Base-by-base conservation (phyloP, 2,329 filamentous ascomycete species). In the Esteya vermicola region DNA sequence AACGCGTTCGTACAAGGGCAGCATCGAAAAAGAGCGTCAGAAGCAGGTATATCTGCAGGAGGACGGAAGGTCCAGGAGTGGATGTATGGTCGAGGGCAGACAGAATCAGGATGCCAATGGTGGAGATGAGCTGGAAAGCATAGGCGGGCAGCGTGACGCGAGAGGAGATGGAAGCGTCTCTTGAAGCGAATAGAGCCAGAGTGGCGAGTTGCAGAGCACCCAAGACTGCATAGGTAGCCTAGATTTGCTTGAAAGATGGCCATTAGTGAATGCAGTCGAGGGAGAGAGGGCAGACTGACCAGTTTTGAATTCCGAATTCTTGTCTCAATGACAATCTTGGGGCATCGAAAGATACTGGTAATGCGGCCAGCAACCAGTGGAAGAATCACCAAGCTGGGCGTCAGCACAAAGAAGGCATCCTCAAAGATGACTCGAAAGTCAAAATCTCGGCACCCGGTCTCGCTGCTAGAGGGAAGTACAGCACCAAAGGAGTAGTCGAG, bases 361-460 rank as follows among this genome's bases (percentile, higher is more conserved):
- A 23, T 22, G 27, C 36, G 36, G 13, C 31, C 8, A 20, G 27
- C 36, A 6, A 38, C 12, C 9, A 38, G 9, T 9, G 26, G 26
- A 4, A 38, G n/a, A 14, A 38, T 5, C 20, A 10, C 27, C 19
- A 38, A 21, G 19, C 27, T 38, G 12, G 36, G 36, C 9, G 36
- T 21, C 36, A 38, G 18, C 5, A n/a, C 5, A 4, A 38, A 9
- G 9, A 38, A 23, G 13, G 36, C 19, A 22, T 38, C 36, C 12
- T 38, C 36, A 27, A 38, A 38, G 20, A 38, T 4, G 20, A 38
- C 16, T 26, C 36, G 36, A 18, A 38, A 38, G 27, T 38, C 36
- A 8, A 38, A 38, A 4, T 12, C 3, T 8, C 27, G 36, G n/a
- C 36, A 38, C 5, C 13, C 13, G 6, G 14, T 22, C 6, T 38